Evolutionary conservation across 1,284 basidiomycete genomes (phyloP), one percentile per base, ranked within the genome.

Genomic region (Naganishia albida): DNA sequence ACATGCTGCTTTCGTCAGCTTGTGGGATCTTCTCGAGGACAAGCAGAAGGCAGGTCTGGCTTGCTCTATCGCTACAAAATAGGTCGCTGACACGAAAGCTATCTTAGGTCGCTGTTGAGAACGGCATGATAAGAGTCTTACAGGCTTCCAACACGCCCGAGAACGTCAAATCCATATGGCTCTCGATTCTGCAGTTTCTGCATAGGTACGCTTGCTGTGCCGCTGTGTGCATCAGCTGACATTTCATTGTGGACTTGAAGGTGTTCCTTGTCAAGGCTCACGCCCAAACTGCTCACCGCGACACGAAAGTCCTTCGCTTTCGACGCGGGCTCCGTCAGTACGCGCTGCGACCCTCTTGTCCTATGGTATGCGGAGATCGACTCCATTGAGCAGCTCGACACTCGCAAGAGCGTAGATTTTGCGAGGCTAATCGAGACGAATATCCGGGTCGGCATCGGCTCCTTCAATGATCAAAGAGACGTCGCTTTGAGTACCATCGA

Each of bases 281-380:
- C 62, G n/a, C 42, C 30, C 10, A 25, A 46, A 2, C 28, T 68
- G 7, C 25, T 68, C 13, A 46, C 52, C 7, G 42, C 62, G 10
- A 64, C 64, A 12, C 63, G 63, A 2, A 26, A 52, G 15, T 55
- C 51, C 7, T 43, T 66, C 28, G 44, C 46, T 7, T 30, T 28
- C 25, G 52, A 55, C 34, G 15, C 46, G 13, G 38, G 30, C 26
- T 34, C 28, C 49, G 10, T 65, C 23, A 52, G 48, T 38, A 52
- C 59, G 46, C 16, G 54, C 8, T 40, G 44, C 30, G 56, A 68
- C 25, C 63, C 67, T 16, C n/a, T 68, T 7, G 40, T 59, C 2
- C n/a, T 68, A 0, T 68, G 67, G 67, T 68, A 68, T 54, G 43
- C 59, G 1, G 67, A 68, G 38, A 59, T 68, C n/a, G 67, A 68